Base-by-base conservation (phyloP, 2,329 filamentous ascomycete species). In the Aulographum hederae region DNA sequence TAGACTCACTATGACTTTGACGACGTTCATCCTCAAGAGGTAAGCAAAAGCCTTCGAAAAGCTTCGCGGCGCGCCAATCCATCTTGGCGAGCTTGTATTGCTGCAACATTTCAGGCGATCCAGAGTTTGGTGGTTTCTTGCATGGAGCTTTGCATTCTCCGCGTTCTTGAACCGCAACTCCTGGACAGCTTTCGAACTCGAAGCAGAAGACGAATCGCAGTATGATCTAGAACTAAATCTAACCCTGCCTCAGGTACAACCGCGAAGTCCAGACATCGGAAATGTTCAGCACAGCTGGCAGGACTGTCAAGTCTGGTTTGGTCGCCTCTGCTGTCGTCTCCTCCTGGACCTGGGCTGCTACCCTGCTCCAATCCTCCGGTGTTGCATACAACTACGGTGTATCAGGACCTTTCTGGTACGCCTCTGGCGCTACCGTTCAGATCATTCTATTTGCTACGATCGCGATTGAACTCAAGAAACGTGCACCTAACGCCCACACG, bases 291-390 rank as follows among this genome's bases (percentile, higher is more conserved):
- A 92, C 84, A 0, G 84, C 84, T 31, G 82, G 82, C 13, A 66
- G 85, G 38, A 84, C 79, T 2, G 80, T 93, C 41, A 93, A 92
- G 49, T 84, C 80, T 6, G 85, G 84, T 27, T 63, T 93, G 11
- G 81, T 92, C 1, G 79, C 80, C 8, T 79, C 80, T 4, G 84
- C 82, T 12, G 84, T 93, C n/a, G 81, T 92, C 3, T 85, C 78
- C 12, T 84, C 77, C 4, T 93, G 85, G 84, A 92, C 84, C 0
- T 92, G 82, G 82, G 82, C 81, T 1, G 82, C 80, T 15, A 89
- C 80, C 0, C 60, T 86, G 2, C 62, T 89, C 2, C 80, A 89
- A 46, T 78, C 71, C 2, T 75, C 78, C 1, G 69, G 73, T n/a
- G 78, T 92, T 13, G 80, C 79, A 38, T 92, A 92, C 52, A 63